Evolutionary conservation across 495 filamentous ascomycete genomes (phyloP), one percentile per base, ranked within the genome.

Genomic region (Daldinia childiae): DNA sequence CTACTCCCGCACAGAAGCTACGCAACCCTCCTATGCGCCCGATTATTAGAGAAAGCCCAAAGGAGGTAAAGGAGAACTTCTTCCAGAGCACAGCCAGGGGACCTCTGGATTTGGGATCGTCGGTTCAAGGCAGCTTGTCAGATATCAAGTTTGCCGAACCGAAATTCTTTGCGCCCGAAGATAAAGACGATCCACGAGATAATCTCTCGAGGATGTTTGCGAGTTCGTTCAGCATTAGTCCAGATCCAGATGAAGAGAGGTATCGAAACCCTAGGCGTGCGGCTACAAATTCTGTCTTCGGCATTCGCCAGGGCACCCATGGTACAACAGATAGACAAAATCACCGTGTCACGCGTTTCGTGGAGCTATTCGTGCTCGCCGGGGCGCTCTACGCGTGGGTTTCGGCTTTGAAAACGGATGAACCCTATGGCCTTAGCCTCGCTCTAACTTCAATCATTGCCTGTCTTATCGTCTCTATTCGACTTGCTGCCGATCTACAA

Each of bases 21-120:
- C 87, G 89, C 59, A 91, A 89, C 66, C 89, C 88, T 14, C 79
- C 84, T 4, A 87, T 83, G 57, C 80, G 84, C 63, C 82, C 84
- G 11, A 74, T 78, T 11, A 79, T 89, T 48, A 76, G 80, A 30
- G 74, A 77, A 12, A 80, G 80, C n/a, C 77, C 83, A 6, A 77
- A 78, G 29, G 71, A 79, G 64, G 81, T 80, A 58, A 81, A 85
- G 66, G 68, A 83, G 43, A 80, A 81, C 52, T 84, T 85, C 73
- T 86, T 87, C 50, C 65, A 72, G 29, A 69, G 64, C 12, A 30
- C 50, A 12, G 51, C 43, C 27, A 73, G 64, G 24, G 67, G 64
- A n/a, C 67, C 69, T 26, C 19, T 74, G 8, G 36, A 72, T n/a
- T 66, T 75, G 9, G 36, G 65, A 39, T 62, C 58, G 21, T 65